Conservation (phyloP, 208 protist genomes). For the Wallacemonas sp. region DNA sequence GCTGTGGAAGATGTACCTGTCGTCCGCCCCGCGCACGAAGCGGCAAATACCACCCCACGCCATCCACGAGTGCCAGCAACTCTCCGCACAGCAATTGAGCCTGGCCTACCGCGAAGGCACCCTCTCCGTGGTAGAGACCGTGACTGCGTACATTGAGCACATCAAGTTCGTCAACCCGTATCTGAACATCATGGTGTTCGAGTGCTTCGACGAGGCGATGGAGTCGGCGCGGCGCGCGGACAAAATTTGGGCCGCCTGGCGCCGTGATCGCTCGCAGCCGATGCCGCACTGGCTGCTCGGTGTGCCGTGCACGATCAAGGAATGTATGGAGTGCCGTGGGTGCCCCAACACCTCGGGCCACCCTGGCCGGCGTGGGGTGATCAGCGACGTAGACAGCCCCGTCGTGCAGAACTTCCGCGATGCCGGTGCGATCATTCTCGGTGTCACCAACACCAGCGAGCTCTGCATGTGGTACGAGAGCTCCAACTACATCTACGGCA, state of each 20-base stretch:
- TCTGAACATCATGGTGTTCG: slow-evolving; percentile 76
- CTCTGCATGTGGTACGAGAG: slow-evolving; percentile 91
- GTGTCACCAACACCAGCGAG: slow-evolving; percentile 89
- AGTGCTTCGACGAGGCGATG: slow-evolving; percentile 83
- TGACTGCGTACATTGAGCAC: slow-evolving; percentile 74
- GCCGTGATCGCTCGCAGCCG: slow-evolving; percentile 30
- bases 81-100: slow-evolving; percentile 73
- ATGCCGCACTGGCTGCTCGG: slow-evolving; percentile 81
- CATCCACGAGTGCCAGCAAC: slow-evolving; percentile 73
- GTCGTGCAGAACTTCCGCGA: slow-evolving; percentile 83
- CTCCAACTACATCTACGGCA: slow-evolving; percentile 88
- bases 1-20: slow-evolving; percentile 39
- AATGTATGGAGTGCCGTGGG: slow-evolving; percentile 75
- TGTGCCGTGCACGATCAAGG: slow-evolving; percentile 87
- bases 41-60: slow-evolving; percentile 66
- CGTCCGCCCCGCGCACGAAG: slow-evolving; percentile 50
- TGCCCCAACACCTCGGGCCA: slow-evolving; percentile 83
- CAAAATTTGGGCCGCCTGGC: slow-evolving; percentile 58
- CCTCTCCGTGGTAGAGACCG: slow-evolving; percentile 61
- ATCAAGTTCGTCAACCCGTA: slow-evolving; percentile 82
- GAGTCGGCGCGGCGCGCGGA: slow-evolving; percentile 52
- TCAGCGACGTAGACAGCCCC: slow-evolving; percentile 58
- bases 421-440: slow-evolving; percentile 90
- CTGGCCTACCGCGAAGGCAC: slow-evolving; percentile 53
- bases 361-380: slow-evolving; percentile 39